Base-by-base conservation (phyloP, 495 filamentous ascomycete genomes). In the Thermothielavioides terrestris region DNA sequence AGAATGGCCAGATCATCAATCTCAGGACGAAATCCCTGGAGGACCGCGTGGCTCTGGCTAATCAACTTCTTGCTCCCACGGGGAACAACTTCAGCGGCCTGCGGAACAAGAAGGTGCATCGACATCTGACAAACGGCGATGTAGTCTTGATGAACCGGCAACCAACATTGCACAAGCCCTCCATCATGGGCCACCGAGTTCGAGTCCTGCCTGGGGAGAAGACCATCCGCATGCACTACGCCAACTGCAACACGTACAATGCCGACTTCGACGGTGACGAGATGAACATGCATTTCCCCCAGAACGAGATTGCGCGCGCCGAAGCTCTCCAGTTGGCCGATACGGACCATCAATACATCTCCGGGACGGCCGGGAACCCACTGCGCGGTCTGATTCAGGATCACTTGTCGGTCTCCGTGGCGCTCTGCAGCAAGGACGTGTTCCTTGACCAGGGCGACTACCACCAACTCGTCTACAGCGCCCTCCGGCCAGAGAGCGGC, bases 241-340 rank as follows among this genome's bases (percentile, higher is more conserved):
- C 94, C 49, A 99, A 99, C 65, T 96, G 92, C 68, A 97, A 96
- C 63, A 95, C 94, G 10, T 98, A 99, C 76, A 99, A 99, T 58
- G 94, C 94, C n/a, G 94, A 99, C 78, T 99, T 97, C 67, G 94
- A 99, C 64, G 94, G 94, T 65, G 94, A 99, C 59, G 94, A 99
- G 69, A 99, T 99, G 94, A 99, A 99, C 65, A 94, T 99, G 92
- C 94, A 99, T 65, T 95, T 99, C 62, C 94, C 94, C 9, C 94
- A 99, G 56, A 96, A 94, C 58, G 94, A 96, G 63, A 73, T 96
- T 61, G 94, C 91, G 21, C 77, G 92, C 50, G 82, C 89, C 3
- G 94, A 99, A 68, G 92, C 92, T 3, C 74, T 89, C 44, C 83
- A 85, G 62, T 83, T 99, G 58, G 92, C 94, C 9, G 90, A 95